phyloP scores from a whole-genome alignment of 73 alveolate genomes.

The Paramecium primaurelia region DNA sequence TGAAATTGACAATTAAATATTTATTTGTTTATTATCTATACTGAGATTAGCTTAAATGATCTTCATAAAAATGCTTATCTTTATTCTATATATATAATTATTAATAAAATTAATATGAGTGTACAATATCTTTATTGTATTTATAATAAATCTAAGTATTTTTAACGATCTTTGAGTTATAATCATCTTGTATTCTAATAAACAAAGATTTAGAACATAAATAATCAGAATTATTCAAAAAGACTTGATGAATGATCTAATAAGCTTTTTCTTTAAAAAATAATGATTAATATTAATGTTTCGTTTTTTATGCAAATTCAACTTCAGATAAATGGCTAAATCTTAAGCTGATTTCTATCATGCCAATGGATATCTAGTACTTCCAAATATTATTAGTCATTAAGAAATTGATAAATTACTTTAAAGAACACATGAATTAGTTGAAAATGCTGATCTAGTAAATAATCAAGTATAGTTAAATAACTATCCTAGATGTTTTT shows the following conservation, averaged over 20 bases:
- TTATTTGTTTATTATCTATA: too few relatives aligned
- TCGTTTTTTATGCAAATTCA: background rate
- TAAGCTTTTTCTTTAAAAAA: background rate
- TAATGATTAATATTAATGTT: background rate
- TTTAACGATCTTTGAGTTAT: too few relatives aligned
- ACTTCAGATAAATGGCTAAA: background rate
- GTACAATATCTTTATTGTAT: too few relatives aligned
- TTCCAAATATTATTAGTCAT: background rate
- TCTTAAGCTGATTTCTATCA: background rate
- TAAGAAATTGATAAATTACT: constrained; percentile 45
- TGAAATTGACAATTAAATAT: too few relatives aligned
- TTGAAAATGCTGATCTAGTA: constrained; percentile 37
- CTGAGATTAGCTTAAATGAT: too few relatives aligned
- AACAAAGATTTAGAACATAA: background rate
- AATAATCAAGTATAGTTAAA: constrained; percentile 19
- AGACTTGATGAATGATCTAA: background rate
- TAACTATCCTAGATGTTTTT: constrained; percentile 17
- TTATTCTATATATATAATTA: too few relatives aligned
- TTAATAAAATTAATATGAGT: too few relatives aligned
- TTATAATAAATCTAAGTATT: too few relatives aligned
- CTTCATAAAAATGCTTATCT: too few relatives aligned
- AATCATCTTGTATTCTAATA: background rate
- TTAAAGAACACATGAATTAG: constrained; percentile 57
- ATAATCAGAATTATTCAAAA: background rate
- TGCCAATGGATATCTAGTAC: constrained; percentile 39